Percentiles rank a stretch among this genome's conserved stretches.
phyloP scores from a whole-genome alignment of 371 early-diverging fungal genomes.

The Mucor ambiguus region DNA sequence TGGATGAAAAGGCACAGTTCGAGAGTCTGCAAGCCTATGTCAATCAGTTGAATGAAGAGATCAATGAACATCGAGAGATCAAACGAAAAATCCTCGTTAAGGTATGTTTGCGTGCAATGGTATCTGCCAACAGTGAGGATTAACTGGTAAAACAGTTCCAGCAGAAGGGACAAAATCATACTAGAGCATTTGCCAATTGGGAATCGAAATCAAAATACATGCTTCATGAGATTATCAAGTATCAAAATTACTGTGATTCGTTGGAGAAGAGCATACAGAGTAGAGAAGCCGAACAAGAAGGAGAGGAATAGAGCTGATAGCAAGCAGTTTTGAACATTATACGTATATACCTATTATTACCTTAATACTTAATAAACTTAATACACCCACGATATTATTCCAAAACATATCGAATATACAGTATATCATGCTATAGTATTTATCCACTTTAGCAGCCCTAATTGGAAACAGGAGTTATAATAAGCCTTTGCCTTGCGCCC shows the following conservation, averaged over 20 bases:
- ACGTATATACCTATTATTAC: no score
- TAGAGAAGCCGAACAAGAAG: conserved; percentile 6
- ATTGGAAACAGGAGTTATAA: no score
- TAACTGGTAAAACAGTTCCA: conserved; percentile 41
- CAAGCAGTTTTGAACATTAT: not conserved
- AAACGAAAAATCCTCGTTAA: conserved; percentile 39
- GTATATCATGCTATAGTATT: no score
- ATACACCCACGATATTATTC: no score
- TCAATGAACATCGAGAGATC: conserved; percentile 43
- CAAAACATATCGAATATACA: no score
- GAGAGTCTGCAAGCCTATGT: conserved; percentile 33
- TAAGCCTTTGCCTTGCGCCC: no score
- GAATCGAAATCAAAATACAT: conserved; percentile 83
- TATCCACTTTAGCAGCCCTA: no score
- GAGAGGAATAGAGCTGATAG: not conserved
- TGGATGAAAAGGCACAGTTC: conserved; percentile 34
- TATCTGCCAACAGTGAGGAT: not conserved
- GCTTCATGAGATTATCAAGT: conserved; percentile 86
- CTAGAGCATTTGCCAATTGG: conserved; percentile 86
- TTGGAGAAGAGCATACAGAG: conserved; percentile 64
- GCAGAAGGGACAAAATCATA: conserved; percentile 56
- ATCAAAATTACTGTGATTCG: conserved; percentile 81
- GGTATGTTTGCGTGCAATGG: conserved; percentile 8
- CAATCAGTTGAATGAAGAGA: conserved; percentile 33
- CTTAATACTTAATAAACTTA: no score